phyloP scores from a whole-genome alignment of 2,329 filamentous ascomycete species.

The Bipolaris zeicola region DNA sequence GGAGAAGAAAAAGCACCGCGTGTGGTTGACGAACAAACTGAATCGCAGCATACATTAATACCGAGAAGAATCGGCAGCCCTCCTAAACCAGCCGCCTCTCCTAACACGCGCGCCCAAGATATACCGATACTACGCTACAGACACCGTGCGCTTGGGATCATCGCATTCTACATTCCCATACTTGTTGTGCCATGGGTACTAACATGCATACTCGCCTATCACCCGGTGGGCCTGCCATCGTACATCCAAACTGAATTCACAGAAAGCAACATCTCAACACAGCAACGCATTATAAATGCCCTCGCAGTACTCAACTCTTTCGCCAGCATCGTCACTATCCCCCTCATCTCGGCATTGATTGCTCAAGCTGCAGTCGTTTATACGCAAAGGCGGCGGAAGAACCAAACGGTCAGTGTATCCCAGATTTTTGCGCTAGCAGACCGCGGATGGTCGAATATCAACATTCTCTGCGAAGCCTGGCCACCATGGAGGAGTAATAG shows the following conservation, averaged over 20 bases:
- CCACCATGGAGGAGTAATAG: constrained; percentile 2
- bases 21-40: neutral
- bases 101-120: neutral
- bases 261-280: neutral
- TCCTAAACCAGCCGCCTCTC: too few relatives aligned
- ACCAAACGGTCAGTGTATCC: constrained; percentile 10
- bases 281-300: neutral
- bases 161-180: neutral
- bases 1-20: neutral
- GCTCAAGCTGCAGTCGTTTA: constrained; percentile 22
- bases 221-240: neutral
- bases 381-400: constrained; percentile 8
- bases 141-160: constrained; percentile 4
- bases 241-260: neutral
- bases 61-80: neutral
- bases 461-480: constrained; percentile 3
- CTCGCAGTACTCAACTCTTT: constrained; percentile 6
- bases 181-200: neutral
- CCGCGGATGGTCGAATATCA: neutral
- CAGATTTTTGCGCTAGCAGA: constrained; percentile 18
- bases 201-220: neutral
- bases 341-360: constrained; percentile 18
- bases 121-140: constrained; percentile 7
- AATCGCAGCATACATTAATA: neutral
- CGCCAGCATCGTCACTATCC: constrained; percentile 15